Evolutionary conservation across 2,329 filamentous ascomycete genomes (phyloP), one percentile per base, ranked within the genome.

Genomic region (Pochonia chlamydosporia): DNA sequence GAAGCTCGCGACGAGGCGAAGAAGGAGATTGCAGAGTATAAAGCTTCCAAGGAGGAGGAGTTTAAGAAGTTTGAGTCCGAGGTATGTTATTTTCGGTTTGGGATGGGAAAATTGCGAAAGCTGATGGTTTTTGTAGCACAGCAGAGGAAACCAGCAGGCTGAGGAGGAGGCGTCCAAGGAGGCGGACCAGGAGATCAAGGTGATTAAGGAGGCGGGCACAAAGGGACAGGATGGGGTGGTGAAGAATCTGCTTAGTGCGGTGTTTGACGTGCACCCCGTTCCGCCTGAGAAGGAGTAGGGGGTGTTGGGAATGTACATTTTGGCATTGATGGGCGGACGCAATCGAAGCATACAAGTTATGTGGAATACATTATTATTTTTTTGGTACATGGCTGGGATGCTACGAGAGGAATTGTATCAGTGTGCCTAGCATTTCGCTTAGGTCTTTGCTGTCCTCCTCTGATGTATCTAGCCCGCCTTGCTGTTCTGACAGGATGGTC

Each of bases 1-100:
- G 93, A 97, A 74, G 93, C 93, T 54, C 88, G 92, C 64, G 84
- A 88, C 64, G 93, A 99, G 71, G 93, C 93, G 53, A 95, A 96
- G 74, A 95, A 95, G 73, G 92, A 99, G 69, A 96, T 99, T 63
- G 88, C 96, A 56, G 86, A 89, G 48, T 97, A 99, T 76, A 83
- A 84, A 66, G 81, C 84, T 62, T 73, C 85, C 60, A 99, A 96
- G 75, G 93, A 99, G 63, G 80, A 87, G 30, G 92, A 97, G 70
- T 97, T 90, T 75, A 92, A 93, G 77, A 85, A 87, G 65, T 97
- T 95, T 62, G 90, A 97, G 75, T 79, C 89, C 54, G 74, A 81
- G 73, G 77, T 79, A 64, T 40, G 62, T 48, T 40, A 9, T 24
- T 13, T 7, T 18, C 25, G 6, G 11, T 7, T 33, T n/a, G 14